These are phyloP conservation scores for Pyrenochaeta sp. DNA, from an alignment of 2,329 filamentous ascomycete species.

Conservation along the genomic window DNA sequence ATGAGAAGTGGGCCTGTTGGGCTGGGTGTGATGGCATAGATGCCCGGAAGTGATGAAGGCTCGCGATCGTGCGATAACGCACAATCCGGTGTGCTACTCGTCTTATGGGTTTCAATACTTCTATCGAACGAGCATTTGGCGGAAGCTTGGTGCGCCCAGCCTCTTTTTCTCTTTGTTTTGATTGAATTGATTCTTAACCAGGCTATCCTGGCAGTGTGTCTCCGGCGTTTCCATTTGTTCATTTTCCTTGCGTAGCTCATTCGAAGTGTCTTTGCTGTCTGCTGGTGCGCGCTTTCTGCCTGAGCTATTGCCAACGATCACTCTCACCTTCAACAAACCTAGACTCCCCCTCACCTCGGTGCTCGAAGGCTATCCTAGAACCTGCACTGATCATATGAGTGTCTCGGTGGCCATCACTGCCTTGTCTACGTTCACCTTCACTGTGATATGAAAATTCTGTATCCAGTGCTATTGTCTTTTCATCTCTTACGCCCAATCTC, in stretches of 20 bases:
- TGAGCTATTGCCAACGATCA: conserved; percentile 2
- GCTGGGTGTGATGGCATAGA: conserved; percentile 31
- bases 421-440: conserved; percentile 13
- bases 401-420: conserved; percentile 13
- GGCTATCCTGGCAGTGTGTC: too few relatives aligned
- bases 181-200: too few relatives aligned
- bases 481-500: conserved; percentile 3
- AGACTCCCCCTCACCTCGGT: conserved; percentile 8
- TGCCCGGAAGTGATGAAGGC: not conserved
- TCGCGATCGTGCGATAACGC: not conserved
- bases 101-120: not conserved
- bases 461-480: conserved; percentile 2
- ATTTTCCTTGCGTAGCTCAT: not conserved
- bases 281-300: too few relatives aligned
- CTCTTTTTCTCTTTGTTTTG: too few relatives aligned
- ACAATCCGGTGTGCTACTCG: not conserved
- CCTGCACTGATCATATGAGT: conserved; percentile 11
- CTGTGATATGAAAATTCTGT: conserved; percentile 5
- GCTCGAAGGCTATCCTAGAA: not conserved
- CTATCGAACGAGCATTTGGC: not conserved
- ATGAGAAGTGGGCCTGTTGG: conserved; percentile 27
- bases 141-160: not conserved
- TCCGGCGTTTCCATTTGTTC: too few relatives aligned
- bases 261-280: not conserved
- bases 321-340: conserved; percentile 18